These are phyloP conservation scores for Adenanthera pavonina DNA, from an alignment of 306 rosid genomes.

Conservation along the genomic window DNA sequence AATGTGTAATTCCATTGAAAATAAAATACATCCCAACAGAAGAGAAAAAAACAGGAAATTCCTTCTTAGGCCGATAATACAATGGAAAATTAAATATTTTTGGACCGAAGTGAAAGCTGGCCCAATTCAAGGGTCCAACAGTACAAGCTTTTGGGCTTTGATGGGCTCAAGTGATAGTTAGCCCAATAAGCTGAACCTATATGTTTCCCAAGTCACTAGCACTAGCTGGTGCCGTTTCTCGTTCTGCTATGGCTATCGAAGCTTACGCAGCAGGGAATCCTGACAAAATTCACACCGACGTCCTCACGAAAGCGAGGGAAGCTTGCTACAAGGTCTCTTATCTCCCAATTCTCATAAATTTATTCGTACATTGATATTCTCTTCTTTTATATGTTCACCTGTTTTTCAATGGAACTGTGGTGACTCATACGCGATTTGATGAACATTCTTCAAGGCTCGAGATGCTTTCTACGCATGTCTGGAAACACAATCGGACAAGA, in stretches of 20 bases:
- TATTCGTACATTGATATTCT: too few relatives aligned
- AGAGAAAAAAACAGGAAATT: too few relatives aligned
- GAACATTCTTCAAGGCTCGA: conserved; percentile 67
- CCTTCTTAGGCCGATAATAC: too few relatives aligned
- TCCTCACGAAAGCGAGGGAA: conserved; percentile 72
- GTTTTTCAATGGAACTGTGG: background rate
- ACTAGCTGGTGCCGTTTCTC: background rate
- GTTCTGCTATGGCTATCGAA: conserved; percentile 66
- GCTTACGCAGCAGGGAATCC: conserved; percentile 54
- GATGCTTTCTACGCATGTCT: conserved; percentile 87
- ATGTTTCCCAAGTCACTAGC: background rate
- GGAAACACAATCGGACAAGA: conserved; percentile 72
- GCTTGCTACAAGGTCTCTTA: conserved; percentile 78
- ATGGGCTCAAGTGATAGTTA: background rate
- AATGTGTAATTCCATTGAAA: too few relatives aligned
- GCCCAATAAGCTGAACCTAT: background rate
- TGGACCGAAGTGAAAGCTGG: background rate
- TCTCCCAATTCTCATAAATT: background rate
- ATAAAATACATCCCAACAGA: too few relatives aligned
- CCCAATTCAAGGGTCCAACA: background rate
- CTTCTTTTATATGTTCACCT: background rate
- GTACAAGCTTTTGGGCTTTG: background rate
- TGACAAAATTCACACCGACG: conserved; percentile 68
- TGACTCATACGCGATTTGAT: conserved; percentile 22
- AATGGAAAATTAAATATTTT: background rate